Base-by-base conservation (phyloP, 2,329 filamentous ascomycete species). In the Apiospora saccharicola region DNA sequence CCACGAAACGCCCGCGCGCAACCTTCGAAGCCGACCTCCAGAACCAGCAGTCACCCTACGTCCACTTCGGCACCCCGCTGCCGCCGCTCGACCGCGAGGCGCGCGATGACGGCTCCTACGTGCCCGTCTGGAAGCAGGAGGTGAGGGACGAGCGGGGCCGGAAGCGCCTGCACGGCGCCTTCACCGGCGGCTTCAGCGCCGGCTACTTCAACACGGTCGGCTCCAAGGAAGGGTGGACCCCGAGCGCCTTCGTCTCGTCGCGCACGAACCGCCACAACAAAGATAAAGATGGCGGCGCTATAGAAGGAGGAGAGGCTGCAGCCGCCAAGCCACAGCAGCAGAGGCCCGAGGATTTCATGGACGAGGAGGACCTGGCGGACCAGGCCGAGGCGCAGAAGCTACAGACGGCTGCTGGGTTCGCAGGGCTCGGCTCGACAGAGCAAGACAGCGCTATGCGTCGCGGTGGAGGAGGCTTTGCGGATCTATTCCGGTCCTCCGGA, bases 151-250 rank as follows among this genome's bases (percentile, higher is more conserved):
- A 98, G 80, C 91, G 91, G 76, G 96, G 96, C 22, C 88, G 95
- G 77, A 96, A 97, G 83, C 90, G 96, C 71, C 87, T 99, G 4
- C 96, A 99, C 82, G 96, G 96, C 75, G 96, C 96, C 74, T 99
- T 99, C 80, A 98, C 95, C 1, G 96, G 96, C 77, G 96, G 96
- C 43, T 99, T 93, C 85, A 98, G 95, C 85, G 96, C 96, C 85
- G 96, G 96, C 77, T 98, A 98, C 84, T 98, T 96, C 85, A 99
- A 99, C 81, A 98, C 95, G 6, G 96, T 98, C 76, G 96, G 96
- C 70, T 98, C 96, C 72, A 98, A 98, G 83, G 96, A 99, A 86
- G 96, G 96, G 85, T 99, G 96, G 96, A 92, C 94, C 0, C 96
- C 96, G 1, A 91, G 94, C 30, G 93, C 94, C 0, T 99, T 98